A percentile compares a stretch with the other conserved stretches of the same genome.
Conservation (phyloP, 345 rosid species). For the Reutealis trisperma region DNA sequence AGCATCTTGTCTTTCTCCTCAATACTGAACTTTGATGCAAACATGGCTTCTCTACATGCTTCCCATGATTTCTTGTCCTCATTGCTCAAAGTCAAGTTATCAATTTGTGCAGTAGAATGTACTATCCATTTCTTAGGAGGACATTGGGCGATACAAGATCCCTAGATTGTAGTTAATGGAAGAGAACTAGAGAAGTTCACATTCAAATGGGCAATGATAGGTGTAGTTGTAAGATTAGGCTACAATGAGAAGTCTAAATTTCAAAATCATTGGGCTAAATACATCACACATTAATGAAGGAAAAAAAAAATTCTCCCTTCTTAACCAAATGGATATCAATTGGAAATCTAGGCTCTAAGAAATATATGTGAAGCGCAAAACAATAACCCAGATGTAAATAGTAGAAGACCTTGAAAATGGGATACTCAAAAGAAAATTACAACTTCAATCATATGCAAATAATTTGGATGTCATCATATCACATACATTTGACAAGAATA, state of each 20-base stretch:
- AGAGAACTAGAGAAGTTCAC: slow-evolving; percentile 29
- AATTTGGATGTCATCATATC: no score
- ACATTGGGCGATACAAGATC: slow-evolving; percentile 14
- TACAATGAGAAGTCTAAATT: slow-evolving; percentile 35
- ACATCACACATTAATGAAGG: no score
- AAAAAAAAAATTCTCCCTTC: not conserved
- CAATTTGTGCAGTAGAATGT: slow-evolving; percentile 44
- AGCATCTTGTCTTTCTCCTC: slow-evolving; percentile 89
- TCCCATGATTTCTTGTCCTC: slow-evolving; percentile 73
- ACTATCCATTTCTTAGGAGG: slow-evolving; percentile 48
- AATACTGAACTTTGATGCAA: slow-evolving; percentile 52
- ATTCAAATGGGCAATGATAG: slow-evolving; percentile 25
- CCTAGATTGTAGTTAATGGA: slow-evolving; percentile 21
- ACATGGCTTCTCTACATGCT: slow-evolving; percentile 69
- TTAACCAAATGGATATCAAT: not conserved
- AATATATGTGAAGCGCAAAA: not conserved
- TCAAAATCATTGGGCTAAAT: not conserved
- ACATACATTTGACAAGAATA: no score
- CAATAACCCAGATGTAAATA: not conserved
- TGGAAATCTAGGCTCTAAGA: not conserved
- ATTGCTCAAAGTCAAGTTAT: slow-evolving; percentile 32
- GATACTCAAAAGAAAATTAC: no score
- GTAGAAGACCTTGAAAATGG: not conserved
- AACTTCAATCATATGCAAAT: no score
- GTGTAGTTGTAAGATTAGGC: slow-evolving; percentile 38